Evolutionary conservation across 2,329 filamentous ascomycete species (phyloP), one percentile per base, ranked within the genome.

Genomic region (Leptographium radiaticola): DNA sequence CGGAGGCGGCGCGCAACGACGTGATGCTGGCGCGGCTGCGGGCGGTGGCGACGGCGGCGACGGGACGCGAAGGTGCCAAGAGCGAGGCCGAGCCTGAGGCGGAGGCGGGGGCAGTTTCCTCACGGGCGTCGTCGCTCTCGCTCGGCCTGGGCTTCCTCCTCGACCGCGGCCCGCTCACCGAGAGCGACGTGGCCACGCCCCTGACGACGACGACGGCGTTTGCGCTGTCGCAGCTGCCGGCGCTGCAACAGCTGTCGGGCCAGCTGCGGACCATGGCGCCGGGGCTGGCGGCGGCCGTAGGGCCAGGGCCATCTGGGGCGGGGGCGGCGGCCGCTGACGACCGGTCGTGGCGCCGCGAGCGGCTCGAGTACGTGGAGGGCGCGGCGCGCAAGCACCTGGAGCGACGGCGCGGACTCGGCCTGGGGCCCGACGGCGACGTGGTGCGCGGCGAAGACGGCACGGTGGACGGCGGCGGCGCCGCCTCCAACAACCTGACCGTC

Each of bases 301-400:
- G 39, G 40, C 0, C 25, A 15, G 20, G 18, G 45, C 25, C 30
- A 16, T 40, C 40, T 39, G 18, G 0, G 46, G 6, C n/a, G 20
- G n/a, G 6, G 36, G 8, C 15, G 45, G 18, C 58, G 57, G 63
- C n/a, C 20, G 30, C 18, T 12, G 40, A 38, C 44, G 63, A 16
- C 63, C 74, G 75, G 63, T 76, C 76, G 47, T 87, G 81, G 71
- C 77, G 83, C 42, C 77, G 82, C 52, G 83, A 93, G 65, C 75
- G 91, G 56, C 75, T 84, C 54, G 79, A 86, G 59, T 97, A 97
- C 65, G 83, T 97, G 49, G 90, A 96, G 68, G 77, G 78, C 53
- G 83, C 89, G 62, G 87, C 87, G 51, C 75, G 81, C 60, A 76
- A 86, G 56, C 87, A 94, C 65, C 71, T 96, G 43, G 87, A 95